Percentiles rank a stretch among this genome's conserved stretches.
phyloP scores from a whole-genome alignment of 208 protist species.

The Wallacemonas collosoma region DNA sequence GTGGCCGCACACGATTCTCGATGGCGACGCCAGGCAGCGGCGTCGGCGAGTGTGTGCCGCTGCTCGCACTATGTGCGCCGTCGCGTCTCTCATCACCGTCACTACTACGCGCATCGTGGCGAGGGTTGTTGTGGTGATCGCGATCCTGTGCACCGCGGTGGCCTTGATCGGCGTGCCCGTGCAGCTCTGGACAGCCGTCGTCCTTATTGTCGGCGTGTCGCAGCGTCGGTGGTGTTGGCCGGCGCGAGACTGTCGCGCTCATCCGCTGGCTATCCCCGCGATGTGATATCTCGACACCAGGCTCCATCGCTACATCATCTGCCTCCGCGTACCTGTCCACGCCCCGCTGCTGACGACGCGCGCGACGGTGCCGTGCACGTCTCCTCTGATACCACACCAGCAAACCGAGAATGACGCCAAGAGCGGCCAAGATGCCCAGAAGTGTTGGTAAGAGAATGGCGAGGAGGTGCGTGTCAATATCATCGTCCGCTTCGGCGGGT shows the following conservation, averaged over 20 bases:
- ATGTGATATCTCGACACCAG: not conserved
- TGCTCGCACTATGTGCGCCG: not conserved
- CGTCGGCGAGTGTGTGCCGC: slow-evolving; percentile 11
- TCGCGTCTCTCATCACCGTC: not conserved
- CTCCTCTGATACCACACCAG: slow-evolving; percentile 7
- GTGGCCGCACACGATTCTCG: slow-evolving; percentile 47
- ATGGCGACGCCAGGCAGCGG: slow-evolving; percentile 33
- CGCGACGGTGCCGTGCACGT: not conserved
- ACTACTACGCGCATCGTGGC: not conserved
- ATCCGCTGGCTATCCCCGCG: not conserved
- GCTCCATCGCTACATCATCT: slow-evolving; percentile 9
- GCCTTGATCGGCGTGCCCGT: slow-evolving; percentile 2
- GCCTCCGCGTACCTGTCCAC: slow-evolving; percentile 1
- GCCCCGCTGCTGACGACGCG: not conserved
- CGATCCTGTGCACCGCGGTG: slow-evolving; percentile 17
- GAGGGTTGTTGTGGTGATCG: no score
- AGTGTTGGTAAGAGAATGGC: not conserved
- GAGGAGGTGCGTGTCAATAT: not conserved
- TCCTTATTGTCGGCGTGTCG: no score
- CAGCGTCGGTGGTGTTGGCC: not conserved
- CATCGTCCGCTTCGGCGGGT: not conserved
- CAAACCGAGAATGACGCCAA: not conserved
- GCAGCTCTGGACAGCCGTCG: no score
- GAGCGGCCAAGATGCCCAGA: not conserved
- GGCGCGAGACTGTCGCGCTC: not conserved